phyloP scores from a whole-genome alignment of 495 filamentous ascomycete species.

The Penicillium pancosmium region DNA sequence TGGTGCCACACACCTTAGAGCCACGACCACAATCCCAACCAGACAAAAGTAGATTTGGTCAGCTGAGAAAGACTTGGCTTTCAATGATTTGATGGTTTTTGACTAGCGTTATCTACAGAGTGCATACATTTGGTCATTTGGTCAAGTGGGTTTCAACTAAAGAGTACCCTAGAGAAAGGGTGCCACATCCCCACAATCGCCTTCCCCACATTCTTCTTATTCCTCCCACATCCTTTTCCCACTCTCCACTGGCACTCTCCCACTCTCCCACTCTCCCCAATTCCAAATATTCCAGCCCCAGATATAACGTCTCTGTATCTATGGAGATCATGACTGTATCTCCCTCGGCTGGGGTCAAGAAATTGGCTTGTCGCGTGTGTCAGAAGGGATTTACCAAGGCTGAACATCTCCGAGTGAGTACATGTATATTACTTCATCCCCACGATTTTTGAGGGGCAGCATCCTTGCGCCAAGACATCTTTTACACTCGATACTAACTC shows the following conservation, averaged over 20 bases:
- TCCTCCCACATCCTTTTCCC: conserved; percentile 9
- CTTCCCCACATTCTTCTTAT: conserved; percentile 19
- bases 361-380: conserved; percentile 44
- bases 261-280: conserved; percentile 2
- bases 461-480: background rate
- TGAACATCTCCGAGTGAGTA: conserved; percentile 47
- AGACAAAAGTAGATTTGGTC: background rate
- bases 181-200: conserved; percentile 26
- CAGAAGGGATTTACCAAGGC: conserved; percentile 50
- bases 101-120: background rate
- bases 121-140: no score
- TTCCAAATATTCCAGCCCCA: conserved; percentile 2
- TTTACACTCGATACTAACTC: conserved; percentile 1
- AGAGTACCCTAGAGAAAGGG: no score
- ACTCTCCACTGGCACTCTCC: background rate
- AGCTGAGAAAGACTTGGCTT: background rate
- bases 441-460: conserved; percentile 21
- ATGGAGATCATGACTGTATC: conserved; percentile 25
- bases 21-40: background rate
- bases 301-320: background rate
- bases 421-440: conserved; percentile 6
- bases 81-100: background rate
- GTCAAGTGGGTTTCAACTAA: no score
- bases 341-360: conserved; percentile 27
- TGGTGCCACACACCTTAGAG: conserved; percentile 11